Evolutionary conservation across 73 alveolate species (phyloP).

Genomic region (Breviolum minutum): DNA sequence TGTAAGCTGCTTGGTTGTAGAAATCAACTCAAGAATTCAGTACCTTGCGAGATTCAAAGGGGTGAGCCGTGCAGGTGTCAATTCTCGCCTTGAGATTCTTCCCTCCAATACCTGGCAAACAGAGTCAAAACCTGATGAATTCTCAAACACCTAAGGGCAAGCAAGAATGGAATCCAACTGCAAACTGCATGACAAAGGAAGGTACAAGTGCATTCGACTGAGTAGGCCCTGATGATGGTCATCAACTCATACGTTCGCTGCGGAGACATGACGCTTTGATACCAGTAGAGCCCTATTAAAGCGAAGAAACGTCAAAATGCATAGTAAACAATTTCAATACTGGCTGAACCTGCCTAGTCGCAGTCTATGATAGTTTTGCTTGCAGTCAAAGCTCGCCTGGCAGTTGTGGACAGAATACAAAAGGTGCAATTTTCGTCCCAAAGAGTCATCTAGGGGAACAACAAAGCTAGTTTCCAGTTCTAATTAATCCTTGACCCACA

Average conservation of each 20-base stretch:
- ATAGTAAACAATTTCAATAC: no score
- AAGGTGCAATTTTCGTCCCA: not conserved
- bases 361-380: constrained; percentile 52
- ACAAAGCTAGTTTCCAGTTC: not conserved
- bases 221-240: no score
- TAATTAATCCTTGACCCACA: not conserved
- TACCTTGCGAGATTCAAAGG: not conserved
- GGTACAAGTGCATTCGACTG: no score
- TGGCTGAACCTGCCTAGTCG: constrained; percentile 31
- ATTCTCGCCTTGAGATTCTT: constrained; percentile 2
- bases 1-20: not conserved
- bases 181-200: no score
- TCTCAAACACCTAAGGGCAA: no score
- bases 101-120: constrained; percentile 21
- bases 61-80: no score
- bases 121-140: not conserved
- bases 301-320: no score
- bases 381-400: constrained; percentile 40
- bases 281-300: no score
- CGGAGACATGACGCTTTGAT: no score
- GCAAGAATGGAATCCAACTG: no score
- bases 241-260: no score
- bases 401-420: not conserved
- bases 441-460: not conserved
- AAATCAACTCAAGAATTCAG: no score